Evolutionary conservation across 108 stramenopile genomes (phyloP).

Genomic region (Discostella pseudostelligera): DNA sequence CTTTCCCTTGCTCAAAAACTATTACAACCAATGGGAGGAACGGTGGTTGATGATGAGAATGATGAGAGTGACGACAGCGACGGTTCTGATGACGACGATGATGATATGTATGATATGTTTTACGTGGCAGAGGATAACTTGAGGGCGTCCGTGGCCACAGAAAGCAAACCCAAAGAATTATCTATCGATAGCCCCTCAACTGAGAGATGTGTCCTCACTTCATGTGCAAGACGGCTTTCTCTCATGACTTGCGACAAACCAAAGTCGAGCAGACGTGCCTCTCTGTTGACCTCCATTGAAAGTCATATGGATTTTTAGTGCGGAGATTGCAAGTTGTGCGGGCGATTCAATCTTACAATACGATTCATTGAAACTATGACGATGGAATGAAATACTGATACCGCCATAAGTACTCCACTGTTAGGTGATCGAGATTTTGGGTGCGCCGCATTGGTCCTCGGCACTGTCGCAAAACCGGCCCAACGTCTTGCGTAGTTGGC

Average conservation of each 20-base stretch:
- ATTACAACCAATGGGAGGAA: background rate
- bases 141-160: background rate
- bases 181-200: background rate
- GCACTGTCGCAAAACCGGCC: no score
- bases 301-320: no score
- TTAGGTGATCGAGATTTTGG: no score
- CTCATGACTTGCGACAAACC: background rate
- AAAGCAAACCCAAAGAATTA: background rate
- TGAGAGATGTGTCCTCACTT: no score
- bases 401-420: no score
- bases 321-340: no score
- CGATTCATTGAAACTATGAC: no score
- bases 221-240: background rate
- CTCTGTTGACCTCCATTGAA: no score
- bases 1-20: conserved; percentile 32
- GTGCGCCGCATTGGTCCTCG: no score
- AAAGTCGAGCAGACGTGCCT: background rate
- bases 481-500: no score
- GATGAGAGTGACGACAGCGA: conserved; percentile 15
- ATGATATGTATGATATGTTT: conserved; percentile 39
- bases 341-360: no score
- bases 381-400: no score
- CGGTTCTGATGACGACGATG: conserved; percentile 11
- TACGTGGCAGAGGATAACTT: conserved; percentile 19
- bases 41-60: background rate